Percentiles rank a stretch among this genome's conserved stretches.
Evolutionary conservation across 352 stramenopile species (phyloP).

Genomic region (Nothophytophthora sp.): DNA sequence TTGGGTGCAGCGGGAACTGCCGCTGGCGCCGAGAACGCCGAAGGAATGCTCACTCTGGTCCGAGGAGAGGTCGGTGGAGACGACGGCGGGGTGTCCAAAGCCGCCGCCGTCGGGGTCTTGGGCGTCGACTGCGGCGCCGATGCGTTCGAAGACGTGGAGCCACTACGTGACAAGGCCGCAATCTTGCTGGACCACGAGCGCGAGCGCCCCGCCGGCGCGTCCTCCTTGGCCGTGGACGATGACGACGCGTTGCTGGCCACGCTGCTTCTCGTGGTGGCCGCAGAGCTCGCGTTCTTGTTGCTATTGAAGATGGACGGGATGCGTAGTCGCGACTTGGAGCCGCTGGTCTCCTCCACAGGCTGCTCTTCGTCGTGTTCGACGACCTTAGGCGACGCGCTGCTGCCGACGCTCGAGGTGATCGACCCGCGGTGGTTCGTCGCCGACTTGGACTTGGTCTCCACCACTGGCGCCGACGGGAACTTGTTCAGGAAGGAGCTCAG

Average conservation of each 20-base stretch:
- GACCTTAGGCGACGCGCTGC: slow-evolving; percentile 28
- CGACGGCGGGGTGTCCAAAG: slow-evolving; percentile 22
- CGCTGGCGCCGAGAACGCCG: slow-evolving; percentile 30
- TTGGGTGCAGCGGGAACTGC: slow-evolving; percentile 23
- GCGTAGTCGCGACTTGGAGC: slow-evolving; percentile 38
- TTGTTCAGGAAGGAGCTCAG: slow-evolving; percentile 73
- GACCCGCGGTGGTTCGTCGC: slow-evolving; percentile 23
- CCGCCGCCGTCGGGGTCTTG: slow-evolving; percentile 11
- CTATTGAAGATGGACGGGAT: slow-evolving; percentile 63
- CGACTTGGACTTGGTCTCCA: slow-evolving; percentile 27
- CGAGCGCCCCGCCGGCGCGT: slow-evolving; percentile 16
- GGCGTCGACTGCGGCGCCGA: slow-evolving; percentile 25
- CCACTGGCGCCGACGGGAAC: slow-evolving; percentile 40
- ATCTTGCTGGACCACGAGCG: slow-evolving; percentile 71
- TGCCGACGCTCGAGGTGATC: slow-evolving; percentile 34
- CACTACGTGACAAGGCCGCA: slow-evolving; percentile 50
- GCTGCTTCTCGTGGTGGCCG: slow-evolving; percentile 31
- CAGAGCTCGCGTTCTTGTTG: slow-evolving; percentile 14
- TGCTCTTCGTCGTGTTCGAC: slow-evolving; percentile 27
- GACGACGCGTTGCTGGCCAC: slow-evolving; percentile 37
- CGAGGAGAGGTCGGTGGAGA: slow-evolving; percentile 28
- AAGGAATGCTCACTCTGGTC: slow-evolving; percentile 31
- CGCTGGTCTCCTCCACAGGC: slow-evolving; percentile 19
- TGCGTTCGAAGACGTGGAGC: slow-evolving; percentile 41
- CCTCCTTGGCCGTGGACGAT: slow-evolving; percentile 30